Evolutionary conservation across 345 rosid species (phyloP), one percentile per base, ranked within the genome.

Genomic region (Pugionium cornutum): DNA sequence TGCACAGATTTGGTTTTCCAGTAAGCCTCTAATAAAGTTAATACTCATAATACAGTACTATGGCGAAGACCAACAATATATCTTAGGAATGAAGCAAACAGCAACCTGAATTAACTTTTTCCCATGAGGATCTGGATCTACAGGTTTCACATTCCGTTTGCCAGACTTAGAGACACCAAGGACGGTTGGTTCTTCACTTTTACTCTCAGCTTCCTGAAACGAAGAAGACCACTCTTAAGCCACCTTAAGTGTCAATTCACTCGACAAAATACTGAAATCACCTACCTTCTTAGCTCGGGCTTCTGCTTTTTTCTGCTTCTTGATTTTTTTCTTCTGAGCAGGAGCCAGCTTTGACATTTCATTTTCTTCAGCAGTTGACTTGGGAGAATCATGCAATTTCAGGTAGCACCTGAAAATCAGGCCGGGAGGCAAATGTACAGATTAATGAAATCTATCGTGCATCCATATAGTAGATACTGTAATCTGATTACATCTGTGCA

Each of bases 81-180:
- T 39, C 56, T 58, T 4, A 48, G 25, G 2, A 50, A 59, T 32
- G 48, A 68, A 53, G 51, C 4, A 56, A 77, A 68, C 31, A 68
- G 45, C 29, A 56, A 95, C 99, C 98, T 95, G 95, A 84, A 89
- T 69, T 69, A 95, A 79, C 74, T 85, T 91, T 73, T 91, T 87
- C 44, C 98, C 99, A 51, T 82, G 76, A 33, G 99, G 98, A 83
- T 95, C 99, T 56, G 90, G 94, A 72, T 95, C 99, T 33, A 86
- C 89, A 69, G 96, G 89, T 78, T 95, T 95, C 72, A 78, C 86
- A 74, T 83, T 81, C 57, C 88, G 82, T 80, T 89, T 95, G 37
- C 99, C 96, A 58, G 85, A 84, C 83, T 86, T 95, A 18, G 98
- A 86, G 70, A 69, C 82, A 67, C 83, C 80, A 78, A 71, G 65